Evolutionary conservation across 139 green algal genomes (phyloP), one percentile per base, ranked within the genome.

Genomic region (Tetradesmus lagerheimii): DNA sequence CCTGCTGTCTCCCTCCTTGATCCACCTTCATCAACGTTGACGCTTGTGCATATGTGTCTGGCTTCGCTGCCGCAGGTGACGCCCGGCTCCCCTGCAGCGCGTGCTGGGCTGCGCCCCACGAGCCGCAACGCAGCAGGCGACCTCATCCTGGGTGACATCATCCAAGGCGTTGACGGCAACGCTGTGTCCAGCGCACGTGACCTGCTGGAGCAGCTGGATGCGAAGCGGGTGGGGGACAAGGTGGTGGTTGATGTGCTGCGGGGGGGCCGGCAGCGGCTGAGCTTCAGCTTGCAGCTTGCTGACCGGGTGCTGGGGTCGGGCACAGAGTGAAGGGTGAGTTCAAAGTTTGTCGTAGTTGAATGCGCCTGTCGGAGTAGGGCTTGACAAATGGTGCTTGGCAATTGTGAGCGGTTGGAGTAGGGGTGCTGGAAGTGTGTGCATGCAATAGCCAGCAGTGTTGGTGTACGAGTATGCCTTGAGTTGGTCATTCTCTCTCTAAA

Each of bases 101-200:
- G 38, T 53, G 89, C 86, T 1, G 91, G 91, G 41, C 50, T 98
- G 38, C 91, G 92, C 37, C 92, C 93, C 66, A 97, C 95, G 4
- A 92, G 64, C 8, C 87, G 96, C 0, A 94, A 98, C 90, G 81
- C 34, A 80, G 67, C 80, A n/a, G 89, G 90, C 9, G 39, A 78
- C 1, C 50, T 91, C n/a, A 50, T 98, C 14, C 88, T 98, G 27
- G 91, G 91, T 18, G 96, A 98, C 87, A 95, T 98, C 92, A 96
- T 98, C 78, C 88, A 94, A 14, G 80, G n/a, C 27, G 74, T 98
- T 20, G 92, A 98, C 79, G 90, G 92, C 74, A 89, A 87, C 41
- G 74, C 71, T 9, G 87, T 91, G 29, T 9, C 27, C n/a, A 71
- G 45, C 16, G 80, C 79, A 0, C 88, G 91, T 4, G 95, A 97